Conservation (phyloP, 2,329 filamentous ascomycete genomes). For the Aspergillus sp. region DNA sequence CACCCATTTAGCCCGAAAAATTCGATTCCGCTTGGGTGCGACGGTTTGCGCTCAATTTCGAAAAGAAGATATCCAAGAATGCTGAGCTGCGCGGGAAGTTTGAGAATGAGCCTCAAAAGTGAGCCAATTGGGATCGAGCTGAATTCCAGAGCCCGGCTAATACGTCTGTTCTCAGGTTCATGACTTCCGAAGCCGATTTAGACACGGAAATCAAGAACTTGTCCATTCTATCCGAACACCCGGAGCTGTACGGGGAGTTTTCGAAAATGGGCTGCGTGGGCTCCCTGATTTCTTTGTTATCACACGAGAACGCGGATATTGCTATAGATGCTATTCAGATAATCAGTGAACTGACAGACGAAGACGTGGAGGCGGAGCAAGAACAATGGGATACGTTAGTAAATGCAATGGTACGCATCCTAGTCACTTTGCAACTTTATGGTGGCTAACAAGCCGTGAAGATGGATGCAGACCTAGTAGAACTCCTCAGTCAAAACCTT, state of each 20-base stretch:
- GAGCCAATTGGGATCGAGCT: constrained; percentile 7
- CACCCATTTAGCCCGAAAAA: constrained; percentile 51
- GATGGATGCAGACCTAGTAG: constrained; percentile 37
- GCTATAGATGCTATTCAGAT: constrained; percentile 87
- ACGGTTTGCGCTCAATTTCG: constrained; percentile 71
- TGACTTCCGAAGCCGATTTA: constrained; percentile 78
- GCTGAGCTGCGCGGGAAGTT: constrained; percentile 79
- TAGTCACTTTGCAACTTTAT: too few relatives aligned
- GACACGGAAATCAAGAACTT: constrained; percentile 81
- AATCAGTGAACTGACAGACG: constrained; percentile 82
- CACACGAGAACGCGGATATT: constrained; percentile 96
- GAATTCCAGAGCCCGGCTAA: too few relatives aligned
- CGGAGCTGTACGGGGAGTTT: constrained; percentile 74
- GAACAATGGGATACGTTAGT: constrained; percentile 74
- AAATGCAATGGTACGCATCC: constrained; percentile 43
- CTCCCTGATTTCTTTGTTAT: constrained; percentile 70
- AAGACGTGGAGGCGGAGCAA: constrained; percentile 75
- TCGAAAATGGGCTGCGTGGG: constrained; percentile 62
- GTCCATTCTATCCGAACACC: constrained; percentile 78
- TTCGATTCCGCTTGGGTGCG: constrained; percentile 79
- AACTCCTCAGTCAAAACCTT: constrained; percentile 50
- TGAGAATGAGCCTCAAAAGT: constrained; percentile 70
- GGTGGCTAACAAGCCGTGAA: constrained; percentile 15
- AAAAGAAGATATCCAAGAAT: constrained; percentile 86
- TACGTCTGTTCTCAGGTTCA: constrained; percentile 44